Evolutionary conservation across 441 rosid species (phyloP), one percentile per base, ranked within the genome.

Genomic region (Manihot esculenta): DNA sequence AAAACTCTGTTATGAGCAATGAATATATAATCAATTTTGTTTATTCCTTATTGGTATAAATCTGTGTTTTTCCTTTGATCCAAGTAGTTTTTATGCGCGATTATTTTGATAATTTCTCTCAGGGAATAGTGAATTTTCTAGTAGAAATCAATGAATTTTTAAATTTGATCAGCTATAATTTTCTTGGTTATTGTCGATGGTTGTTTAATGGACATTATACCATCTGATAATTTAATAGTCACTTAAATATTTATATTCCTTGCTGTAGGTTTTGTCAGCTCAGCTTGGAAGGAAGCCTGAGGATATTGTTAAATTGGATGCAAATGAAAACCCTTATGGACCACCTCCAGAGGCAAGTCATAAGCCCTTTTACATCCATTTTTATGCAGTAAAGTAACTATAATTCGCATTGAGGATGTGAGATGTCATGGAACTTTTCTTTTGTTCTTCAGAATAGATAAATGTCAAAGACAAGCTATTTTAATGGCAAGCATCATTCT

Each of bases 321-420:
- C 98, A 18, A 94, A 94, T 82, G 99, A 94, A 84, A 92, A 92
- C 71, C 99, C 99, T 1, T 92, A 94, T 76, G 98, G 99, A 74
- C 99, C 98, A 64, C 99, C 99, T 75, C 97, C 99, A 1, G 97
- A 92, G 95, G 96, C 88, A 89, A 84, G 94, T 78, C 33, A 2
- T 23, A 63, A 68, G 17, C 47, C 38, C 27, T 53, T 35, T n/a
- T 53, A 41, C 49, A 62, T 67, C 55, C 35, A 42, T 68, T n/a
- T n/a, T 18, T 61, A 61, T 35, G 2, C 33, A n/a, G 26, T n/a
- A 61, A 70, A 61, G 14, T 8, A 23, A 21, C 5, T 24, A 35
- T 66, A 26, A 24, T 15, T 58, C 23, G 7, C 49, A 11, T 54
- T 41, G 26, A 27, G 18, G 21, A 30, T 23, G 53, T n/a, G n/a